phyloP scores from a whole-genome alignment of 1,139 yeast species.

The Yamadazyma atlantica region DNA sequence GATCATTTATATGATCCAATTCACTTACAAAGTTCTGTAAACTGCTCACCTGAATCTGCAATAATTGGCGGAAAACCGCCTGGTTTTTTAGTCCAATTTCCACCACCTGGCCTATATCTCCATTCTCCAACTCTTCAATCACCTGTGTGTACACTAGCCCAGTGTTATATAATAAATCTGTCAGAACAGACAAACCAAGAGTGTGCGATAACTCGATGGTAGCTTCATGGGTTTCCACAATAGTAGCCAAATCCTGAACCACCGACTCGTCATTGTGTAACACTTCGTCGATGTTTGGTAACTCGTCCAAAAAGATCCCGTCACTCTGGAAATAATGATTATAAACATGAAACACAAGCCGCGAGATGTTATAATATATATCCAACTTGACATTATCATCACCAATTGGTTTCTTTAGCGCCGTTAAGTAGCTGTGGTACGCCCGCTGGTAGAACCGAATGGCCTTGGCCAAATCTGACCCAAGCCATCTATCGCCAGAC shows the following conservation, averaged over 20 bases:
- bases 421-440: slow-evolving; percentile 31
- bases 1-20: slow-evolving; percentile 11
- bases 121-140: slow-evolving; percentile 43
- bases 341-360: slow-evolving; percentile 52
- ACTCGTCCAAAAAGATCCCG: slow-evolving; percentile 37
- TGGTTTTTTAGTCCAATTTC: slow-evolving; percentile 20
- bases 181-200: slow-evolving; percentile 19
- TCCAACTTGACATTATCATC: slow-evolving; percentile 25
- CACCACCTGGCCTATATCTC: no score
- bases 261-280: slow-evolving; percentile 27
- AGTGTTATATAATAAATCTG: slow-evolving; percentile 46
- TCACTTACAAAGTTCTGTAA: slow-evolving; percentile 30
- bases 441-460: slow-evolving; percentile 55
- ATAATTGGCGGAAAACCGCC: slow-evolving; percentile 17
- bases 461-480: slow-evolving; percentile 53
- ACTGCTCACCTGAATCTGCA: slow-evolving; percentile 24
- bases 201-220: slow-evolving; percentile 25
- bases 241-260: slow-evolving; percentile 32
- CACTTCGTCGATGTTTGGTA: slow-evolving; percentile 44
- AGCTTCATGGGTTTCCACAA: slow-evolving; percentile 39
- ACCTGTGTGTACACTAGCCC: slow-evolving; percentile 49
- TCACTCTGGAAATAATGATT: slow-evolving; percentile 43
- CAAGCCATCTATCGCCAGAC: slow-evolving; percentile 58
- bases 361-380: slow-evolving; percentile 46
- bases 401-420: slow-evolving; percentile 15